These are phyloP conservation scores for Canavalia gladiata DNA, from an alignment of 306 rosid genomes.

Conservation along the genomic window DNA sequence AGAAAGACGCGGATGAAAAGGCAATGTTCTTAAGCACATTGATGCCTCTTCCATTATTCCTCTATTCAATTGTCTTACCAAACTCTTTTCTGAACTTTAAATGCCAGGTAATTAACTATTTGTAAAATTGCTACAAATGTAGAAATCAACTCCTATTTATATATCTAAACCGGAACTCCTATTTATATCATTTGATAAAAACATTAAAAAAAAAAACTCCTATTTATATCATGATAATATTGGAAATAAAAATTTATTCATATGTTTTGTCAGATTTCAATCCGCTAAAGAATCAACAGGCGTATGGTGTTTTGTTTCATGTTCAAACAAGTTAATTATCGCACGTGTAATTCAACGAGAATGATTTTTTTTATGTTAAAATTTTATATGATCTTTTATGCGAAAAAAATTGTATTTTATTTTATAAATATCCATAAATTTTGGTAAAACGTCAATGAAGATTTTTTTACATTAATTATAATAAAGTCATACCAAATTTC, in stretches of 20 bases:
- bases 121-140: not conserved
- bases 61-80: constrained; percentile 34
- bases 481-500: not conserved
- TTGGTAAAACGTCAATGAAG: not conserved
- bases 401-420: too few relatives aligned
- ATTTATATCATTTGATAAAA: too few relatives aligned
- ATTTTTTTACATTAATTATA: not conserved
- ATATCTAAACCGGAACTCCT: not conserved
- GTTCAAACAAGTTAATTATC: not conserved
- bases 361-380: too few relatives aligned
- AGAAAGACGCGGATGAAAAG: constrained; percentile 22
- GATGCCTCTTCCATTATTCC: constrained; percentile 23
- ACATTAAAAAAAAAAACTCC: too few relatives aligned
- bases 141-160: constrained; percentile 7
- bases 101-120: constrained; percentile 12
- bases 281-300: not conserved
- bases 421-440: not conserved
- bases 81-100: not conserved
- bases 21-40: constrained; percentile 26
- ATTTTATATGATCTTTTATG: too few relatives aligned
- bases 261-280: constrained; percentile 1
- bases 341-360: not conserved
- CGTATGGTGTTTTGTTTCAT: not conserved
- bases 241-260: not conserved
- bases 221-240: not conserved